Base-by-base conservation (phyloP, 75 land plant species). In the Cunninghamia lanceolata region DNA sequence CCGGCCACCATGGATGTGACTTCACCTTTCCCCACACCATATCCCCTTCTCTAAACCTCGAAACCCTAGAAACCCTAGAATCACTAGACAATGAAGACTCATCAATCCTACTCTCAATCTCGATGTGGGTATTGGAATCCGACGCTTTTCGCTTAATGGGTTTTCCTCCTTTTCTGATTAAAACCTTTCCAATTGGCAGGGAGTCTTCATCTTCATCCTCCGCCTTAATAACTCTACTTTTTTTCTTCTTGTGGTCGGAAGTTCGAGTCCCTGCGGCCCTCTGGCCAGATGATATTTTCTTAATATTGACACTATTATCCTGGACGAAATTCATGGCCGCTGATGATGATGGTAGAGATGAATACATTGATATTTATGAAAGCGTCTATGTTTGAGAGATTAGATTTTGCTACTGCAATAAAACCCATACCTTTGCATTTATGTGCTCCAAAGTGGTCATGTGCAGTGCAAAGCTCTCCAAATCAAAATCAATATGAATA, bases 1-100 rank as follows among this genome's bases (percentile, higher is more conserved):
- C 96, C 13, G 96, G 96, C 96, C 96, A 95, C 96, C 96, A 95
- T 9, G 96, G 96, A 63, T 95, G 95, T 0, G 96, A 95, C 54
- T 93, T 93, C 46, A 95, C 96, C 88, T 92, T 95, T 0, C 93
- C 96, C 96, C 96, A 95, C 25, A 95, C 96, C 95, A 95, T 91
- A 80, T 95, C 96, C 15, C 95, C 96, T 21, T 80, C 82, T 43
- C 30, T n/a, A 80, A 80, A 80, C 47, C 9, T 79, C 82, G 30
- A 40, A 79, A 40, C 82, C 82, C 82, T 80, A 80, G 47, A 43
- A 43, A 38, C 42, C 32, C 82, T 45, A 45, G 82, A 43, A n/a
- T n/a, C 47, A 32, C 11, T 73, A 13, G 46, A 13, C 42, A 80
- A 45, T 45, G n/a, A 43, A 28, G 46, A 43, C 0, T 80, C 50